Conservation (phyloP, 352 stramenopile genomes). For the Albugo laibachii region DNA sequence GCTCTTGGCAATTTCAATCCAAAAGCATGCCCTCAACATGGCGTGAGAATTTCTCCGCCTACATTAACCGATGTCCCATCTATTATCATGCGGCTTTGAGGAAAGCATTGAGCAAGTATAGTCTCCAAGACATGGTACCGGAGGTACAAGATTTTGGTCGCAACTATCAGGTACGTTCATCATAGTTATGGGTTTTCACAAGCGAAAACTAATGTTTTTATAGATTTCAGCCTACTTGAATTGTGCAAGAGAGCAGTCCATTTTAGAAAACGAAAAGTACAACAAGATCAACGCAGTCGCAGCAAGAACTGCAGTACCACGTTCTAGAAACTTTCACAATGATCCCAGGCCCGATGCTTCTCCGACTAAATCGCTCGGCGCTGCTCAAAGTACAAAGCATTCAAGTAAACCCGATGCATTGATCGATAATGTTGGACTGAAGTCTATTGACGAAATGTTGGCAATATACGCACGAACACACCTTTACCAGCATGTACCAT, state of each 20-base stretch:
- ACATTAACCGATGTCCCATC: slow-evolving; percentile 43
- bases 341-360: slow-evolving; percentile 30
- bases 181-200: background rate
- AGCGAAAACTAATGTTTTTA: background rate
- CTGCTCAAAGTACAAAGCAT: too few relatives aligned
- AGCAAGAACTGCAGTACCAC: slow-evolving; percentile 11
- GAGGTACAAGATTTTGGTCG: slow-evolving; percentile 61
- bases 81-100: slow-evolving; percentile 74
- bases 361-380: slow-evolving; percentile 28
- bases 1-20: slow-evolving; percentile 67
- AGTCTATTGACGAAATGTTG: slow-evolving; percentile 10
- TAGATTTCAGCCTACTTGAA: slow-evolving; percentile 57
- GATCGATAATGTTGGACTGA: slow-evolving; percentile 1
- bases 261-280: slow-evolving; percentile 50
- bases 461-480: slow-evolving; percentile 2
- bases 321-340: slow-evolving; percentile 9
- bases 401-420: too few relatives aligned
- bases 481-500: background rate
- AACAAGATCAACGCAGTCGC: slow-evolving; percentile 48
- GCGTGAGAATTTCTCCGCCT: slow-evolving; percentile 63
- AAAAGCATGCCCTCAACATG: slow-evolving; percentile 76
- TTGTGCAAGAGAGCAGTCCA: slow-evolving; percentile 47
- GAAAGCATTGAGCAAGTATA: slow-evolving; percentile 73
- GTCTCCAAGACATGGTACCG: slow-evolving; percentile 71
- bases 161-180: slow-evolving; percentile 42